A percentile compares a stretch with the other conserved stretches of the same genome.
phyloP scores from a whole-genome alignment of 495 filamentous ascomycete species.

The Talaromyces stipitatus region DNA sequence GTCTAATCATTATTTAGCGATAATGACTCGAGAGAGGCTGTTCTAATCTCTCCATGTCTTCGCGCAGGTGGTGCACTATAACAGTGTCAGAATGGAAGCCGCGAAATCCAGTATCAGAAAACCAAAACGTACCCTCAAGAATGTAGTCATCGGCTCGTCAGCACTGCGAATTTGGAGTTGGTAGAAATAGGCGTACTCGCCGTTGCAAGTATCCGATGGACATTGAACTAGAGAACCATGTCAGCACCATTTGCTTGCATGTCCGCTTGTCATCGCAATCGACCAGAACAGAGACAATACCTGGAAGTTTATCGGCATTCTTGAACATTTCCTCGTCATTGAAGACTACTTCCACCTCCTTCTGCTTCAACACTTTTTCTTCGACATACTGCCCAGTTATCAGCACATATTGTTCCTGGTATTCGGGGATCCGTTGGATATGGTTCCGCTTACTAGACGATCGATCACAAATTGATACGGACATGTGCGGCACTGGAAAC shows the following conservation, averaged over 20 bases:
- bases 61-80: constrained; percentile 36
- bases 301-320: constrained; percentile 73
- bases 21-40: too few relatives aligned
- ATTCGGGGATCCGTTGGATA: neutral
- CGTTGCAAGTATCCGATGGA: constrained; percentile 63
- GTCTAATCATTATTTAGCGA: too few relatives aligned
- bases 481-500: constrained; percentile 89
- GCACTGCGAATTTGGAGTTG: constrained; percentile 96
- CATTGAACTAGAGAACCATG: constrained; percentile 56
- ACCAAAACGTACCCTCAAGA: constrained; percentile 64
- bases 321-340: constrained; percentile 81
- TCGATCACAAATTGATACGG: constrained; percentile 78
- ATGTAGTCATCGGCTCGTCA: constrained; percentile 96
- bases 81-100: constrained; percentile 19
- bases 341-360: constrained; percentile 86
- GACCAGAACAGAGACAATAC: constrained; percentile 28
- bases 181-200: constrained; percentile 80
- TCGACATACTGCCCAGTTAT: constrained; percentile 56
- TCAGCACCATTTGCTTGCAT: neutral
- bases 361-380: constrained; percentile 61
- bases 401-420: neutral
- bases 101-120: neutral
- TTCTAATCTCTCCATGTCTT: constrained; percentile 40
- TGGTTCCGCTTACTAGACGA: neutral
- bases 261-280: neutral